phyloP scores from a whole-genome alignment of 495 filamentous ascomycete genomes.

The Melanomma pulvis-pyrius region DNA sequence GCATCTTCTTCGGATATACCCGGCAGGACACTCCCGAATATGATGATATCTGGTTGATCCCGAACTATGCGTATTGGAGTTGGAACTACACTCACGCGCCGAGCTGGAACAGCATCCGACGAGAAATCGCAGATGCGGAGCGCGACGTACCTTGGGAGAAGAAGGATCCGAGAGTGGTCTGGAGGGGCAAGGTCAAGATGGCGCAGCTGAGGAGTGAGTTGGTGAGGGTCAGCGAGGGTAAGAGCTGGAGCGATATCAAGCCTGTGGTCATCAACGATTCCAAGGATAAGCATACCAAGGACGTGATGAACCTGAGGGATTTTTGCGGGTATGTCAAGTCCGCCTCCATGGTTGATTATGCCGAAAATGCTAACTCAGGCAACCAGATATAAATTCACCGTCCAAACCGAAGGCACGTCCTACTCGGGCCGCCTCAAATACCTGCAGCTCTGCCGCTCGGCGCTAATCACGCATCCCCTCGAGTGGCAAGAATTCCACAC shows the following conservation, averaged over 20 bases:
- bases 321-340: conserved; percentile 55
- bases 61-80: conserved; percentile 35
- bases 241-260: conserved; percentile 56
- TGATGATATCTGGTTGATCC: conserved; percentile 29
- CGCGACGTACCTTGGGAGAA: conserved; percentile 5
- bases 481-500: conserved; percentile 56
- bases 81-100: conserved; percentile 33
- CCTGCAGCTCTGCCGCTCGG: conserved; percentile 55
- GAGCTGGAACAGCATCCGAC: conserved; percentile 30
- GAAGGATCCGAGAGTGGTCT: conserved; percentile 23
- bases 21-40: conserved; percentile 10
- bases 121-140: conserved; percentile 19
- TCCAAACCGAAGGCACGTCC: conserved; percentile 65
- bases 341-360: not conserved
- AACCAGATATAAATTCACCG: conserved; percentile 45
- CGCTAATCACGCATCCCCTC: conserved; percentile 53
- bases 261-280: conserved; percentile 40
- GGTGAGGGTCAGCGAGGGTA: conserved; percentile 41
- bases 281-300: conserved; percentile 39
- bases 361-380: not conserved
- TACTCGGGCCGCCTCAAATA: conserved; percentile 61
- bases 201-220: conserved; percentile 52
- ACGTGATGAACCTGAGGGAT: conserved; percentile 51
- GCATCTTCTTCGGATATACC: conserved; percentile 24
- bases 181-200: conserved; percentile 43